A percentile compares a stretch with the other conserved stretches of the same genome.
phyloP scores from a whole-genome alignment of 495 filamentous ascomycete genomes.

The Venustampulla echinocandica region DNA sequence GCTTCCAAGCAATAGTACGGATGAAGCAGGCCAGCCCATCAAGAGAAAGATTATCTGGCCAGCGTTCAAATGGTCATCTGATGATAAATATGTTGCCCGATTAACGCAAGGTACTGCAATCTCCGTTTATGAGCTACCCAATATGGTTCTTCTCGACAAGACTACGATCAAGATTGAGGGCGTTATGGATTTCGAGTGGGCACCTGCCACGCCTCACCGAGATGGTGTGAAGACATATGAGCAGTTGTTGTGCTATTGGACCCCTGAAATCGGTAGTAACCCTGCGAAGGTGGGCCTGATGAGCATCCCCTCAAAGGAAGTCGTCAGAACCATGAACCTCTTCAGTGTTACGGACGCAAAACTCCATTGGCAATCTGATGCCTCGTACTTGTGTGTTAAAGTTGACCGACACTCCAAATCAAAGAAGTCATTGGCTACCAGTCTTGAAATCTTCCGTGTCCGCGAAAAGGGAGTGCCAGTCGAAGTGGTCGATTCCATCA shows the following conservation, averaged over 20 bases:
- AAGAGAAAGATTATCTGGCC: conserved; percentile 96
- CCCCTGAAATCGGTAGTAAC: conserved; percentile 94
- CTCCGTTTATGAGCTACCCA: conserved; percentile 87
- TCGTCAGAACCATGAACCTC: conserved; percentile 87
- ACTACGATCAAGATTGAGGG: conserved; percentile 90
- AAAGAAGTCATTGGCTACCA: conserved; percentile 94
- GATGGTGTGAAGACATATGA: conserved; percentile 83
- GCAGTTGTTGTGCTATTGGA: conserved; percentile 97
- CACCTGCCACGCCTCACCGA: conserved; percentile 67
- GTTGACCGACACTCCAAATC: conserved; percentile 98
- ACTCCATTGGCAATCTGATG: conserved; percentile 94
- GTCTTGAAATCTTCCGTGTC: conserved; percentile 95
- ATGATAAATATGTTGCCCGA: conserved; percentile 92
- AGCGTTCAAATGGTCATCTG: conserved; percentile 97
- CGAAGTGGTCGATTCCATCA: conserved; percentile 93
- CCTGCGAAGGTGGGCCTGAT: conserved; percentile 95
- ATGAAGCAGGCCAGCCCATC: conserved; percentile 54
- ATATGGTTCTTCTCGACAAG: conserved; percentile 85
- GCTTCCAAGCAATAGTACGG: conserved; percentile 45
- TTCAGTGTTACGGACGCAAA: conserved; percentile 98
- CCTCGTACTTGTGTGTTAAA: conserved; percentile 91
- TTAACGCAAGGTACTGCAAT: conserved; percentile 82
- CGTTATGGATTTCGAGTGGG: conserved; percentile 96
- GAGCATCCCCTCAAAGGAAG: conserved; percentile 88
- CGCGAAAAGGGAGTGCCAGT: conserved; percentile 95